Conservation (phyloP, 129 eudicot species). For the Dittrichia graveolens region DNA sequence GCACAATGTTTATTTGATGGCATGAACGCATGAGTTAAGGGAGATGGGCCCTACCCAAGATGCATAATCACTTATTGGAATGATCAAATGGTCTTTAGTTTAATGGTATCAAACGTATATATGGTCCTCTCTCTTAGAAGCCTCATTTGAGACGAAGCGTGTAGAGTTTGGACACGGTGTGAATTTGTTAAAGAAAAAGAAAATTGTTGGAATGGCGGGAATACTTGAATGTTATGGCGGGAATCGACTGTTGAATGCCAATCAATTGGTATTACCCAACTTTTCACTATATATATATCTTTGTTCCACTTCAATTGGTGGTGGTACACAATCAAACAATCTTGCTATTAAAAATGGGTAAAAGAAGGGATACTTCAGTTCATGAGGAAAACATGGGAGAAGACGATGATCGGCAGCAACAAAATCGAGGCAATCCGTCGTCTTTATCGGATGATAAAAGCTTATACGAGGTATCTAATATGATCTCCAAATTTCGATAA, state of each 20-base stretch:
- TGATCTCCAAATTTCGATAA: not conserved
- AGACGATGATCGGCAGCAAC: slow-evolving; percentile 32
- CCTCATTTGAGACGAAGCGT: too few relatives aligned
- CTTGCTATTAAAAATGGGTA: slow-evolving; percentile 43
- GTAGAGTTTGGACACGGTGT: too few relatives aligned
- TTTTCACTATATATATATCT: not conserved
- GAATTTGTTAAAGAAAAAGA: too few relatives aligned
- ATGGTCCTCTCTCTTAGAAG: too few relatives aligned
- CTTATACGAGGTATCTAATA: slow-evolving; percentile 70
- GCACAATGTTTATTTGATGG: not conserved
- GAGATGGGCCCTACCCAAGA: not conserved
- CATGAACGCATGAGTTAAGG: not conserved
- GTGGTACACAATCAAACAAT: not conserved
- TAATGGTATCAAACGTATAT: too few relatives aligned
- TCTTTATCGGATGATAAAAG: slow-evolving; percentile 42
- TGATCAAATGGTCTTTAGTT: too few relatives aligned
- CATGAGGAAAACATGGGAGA: slow-evolving; percentile 39
- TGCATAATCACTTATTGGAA: not conserved
- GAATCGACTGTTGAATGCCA: not conserved
- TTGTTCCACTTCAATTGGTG: not conserved
- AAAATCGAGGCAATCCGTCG: slow-evolving; percentile 29
- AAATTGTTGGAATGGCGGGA: slow-evolving; percentile 25
- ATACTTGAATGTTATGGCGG: slow-evolving; percentile 15
- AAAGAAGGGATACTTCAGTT: slow-evolving; percentile 49
- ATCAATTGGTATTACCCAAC: too few relatives aligned